Evolutionary conservation across 2,329 filamentous ascomycete species (phyloP).

Genomic region (Aspergillus quadrilineatus): DNA sequence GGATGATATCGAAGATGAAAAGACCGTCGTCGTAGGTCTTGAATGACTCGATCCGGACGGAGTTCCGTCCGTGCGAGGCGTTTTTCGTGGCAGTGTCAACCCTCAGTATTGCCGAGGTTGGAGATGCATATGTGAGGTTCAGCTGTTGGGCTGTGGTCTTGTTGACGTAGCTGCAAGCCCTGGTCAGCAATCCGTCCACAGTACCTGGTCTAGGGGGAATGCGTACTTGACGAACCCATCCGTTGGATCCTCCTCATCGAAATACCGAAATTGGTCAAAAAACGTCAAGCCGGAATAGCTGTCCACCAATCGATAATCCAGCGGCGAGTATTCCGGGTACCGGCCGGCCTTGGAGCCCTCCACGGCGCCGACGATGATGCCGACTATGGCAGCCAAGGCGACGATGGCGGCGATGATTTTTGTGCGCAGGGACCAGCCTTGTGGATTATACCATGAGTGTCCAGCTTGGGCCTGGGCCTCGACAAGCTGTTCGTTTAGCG

Average conservation of each 20-base stretch:
- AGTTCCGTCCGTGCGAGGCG: slow-evolving; percentile 61
- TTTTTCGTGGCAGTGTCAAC: slow-evolving; percentile 63
- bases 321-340: slow-evolving; percentile 45
- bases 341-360: slow-evolving; percentile 37
- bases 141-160: slow-evolving; percentile 30
- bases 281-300: slow-evolving; percentile 44
- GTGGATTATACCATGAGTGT: slow-evolving; percentile 47
- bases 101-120: slow-evolving; percentile 54
- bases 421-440: slow-evolving; percentile 54
- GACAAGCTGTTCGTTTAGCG: slow-evolving; percentile 15
- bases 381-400: slow-evolving; percentile 45
- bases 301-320: slow-evolving; percentile 45
- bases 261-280: slow-evolving; percentile 50
- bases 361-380: slow-evolving; percentile 49
- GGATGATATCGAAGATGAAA: slow-evolving; percentile 67
- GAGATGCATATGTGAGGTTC: slow-evolving; percentile 63
- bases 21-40: slow-evolving; percentile 60
- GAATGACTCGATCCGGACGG: slow-evolving; percentile 63
- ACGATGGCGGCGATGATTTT: slow-evolving; percentile 49
- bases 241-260: slow-evolving; percentile 45
- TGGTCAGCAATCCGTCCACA: not conserved
- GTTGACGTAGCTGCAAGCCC: slow-evolving; percentile 40
- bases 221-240: slow-evolving; percentile 50
- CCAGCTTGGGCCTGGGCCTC: not conserved
- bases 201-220: too few species aligned